A percentile compares a stretch with the other conserved stretches of the same genome.
These are phyloP conservation scores for Colletotrichum tropicicola DNA, from an alignment of 2,329 filamentous ascomycete genomes.

Conservation along the genomic window DNA sequence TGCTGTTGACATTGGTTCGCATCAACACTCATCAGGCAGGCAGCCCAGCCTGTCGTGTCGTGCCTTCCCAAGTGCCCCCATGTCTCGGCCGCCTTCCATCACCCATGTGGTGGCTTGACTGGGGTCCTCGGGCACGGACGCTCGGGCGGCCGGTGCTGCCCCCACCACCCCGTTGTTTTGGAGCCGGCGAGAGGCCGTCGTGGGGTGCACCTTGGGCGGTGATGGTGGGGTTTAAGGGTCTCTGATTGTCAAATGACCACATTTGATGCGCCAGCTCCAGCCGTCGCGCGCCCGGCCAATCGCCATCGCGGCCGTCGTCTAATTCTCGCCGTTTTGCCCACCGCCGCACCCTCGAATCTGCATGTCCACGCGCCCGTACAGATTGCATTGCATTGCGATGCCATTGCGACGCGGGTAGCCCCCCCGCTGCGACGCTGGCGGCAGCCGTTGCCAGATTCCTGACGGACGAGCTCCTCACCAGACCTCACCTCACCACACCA, in stretches of 20 bases:
- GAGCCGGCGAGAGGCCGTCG: slow-evolving; percentile 1
- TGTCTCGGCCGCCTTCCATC: neutral
- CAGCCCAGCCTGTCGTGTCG: no score
- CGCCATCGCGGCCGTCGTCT: neutral
- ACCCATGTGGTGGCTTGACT: neutral
- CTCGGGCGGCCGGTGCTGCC: neutral
- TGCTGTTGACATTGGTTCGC: no score
- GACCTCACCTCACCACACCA: neutral
- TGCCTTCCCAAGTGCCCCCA: neutral
- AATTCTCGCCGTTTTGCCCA: neutral
- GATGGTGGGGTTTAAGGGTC: slow-evolving; percentile 24
- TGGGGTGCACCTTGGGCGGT: neutral
- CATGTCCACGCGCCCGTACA: neutral
- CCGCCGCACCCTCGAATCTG: neutral
- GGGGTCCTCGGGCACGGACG: slow-evolving; percentile 14
- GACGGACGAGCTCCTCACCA: neutral
- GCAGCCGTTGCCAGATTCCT: neutral
- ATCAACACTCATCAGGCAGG: no score
- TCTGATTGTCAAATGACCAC: slow-evolving; percentile 25
- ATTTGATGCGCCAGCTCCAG: slow-evolving; percentile 5
- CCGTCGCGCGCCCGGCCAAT: neutral
- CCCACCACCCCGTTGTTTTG: slow-evolving; percentile 1
- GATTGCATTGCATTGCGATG: neutral
- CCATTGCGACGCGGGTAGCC: no score
- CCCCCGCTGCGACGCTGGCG: no score